A percentile compares a stretch with the other conserved stretches of the same genome.
These are phyloP conservation scores for Diacronema lutheri DNA, from an alignment of 78 protist genomes.

Conservation along the genomic window DNA sequence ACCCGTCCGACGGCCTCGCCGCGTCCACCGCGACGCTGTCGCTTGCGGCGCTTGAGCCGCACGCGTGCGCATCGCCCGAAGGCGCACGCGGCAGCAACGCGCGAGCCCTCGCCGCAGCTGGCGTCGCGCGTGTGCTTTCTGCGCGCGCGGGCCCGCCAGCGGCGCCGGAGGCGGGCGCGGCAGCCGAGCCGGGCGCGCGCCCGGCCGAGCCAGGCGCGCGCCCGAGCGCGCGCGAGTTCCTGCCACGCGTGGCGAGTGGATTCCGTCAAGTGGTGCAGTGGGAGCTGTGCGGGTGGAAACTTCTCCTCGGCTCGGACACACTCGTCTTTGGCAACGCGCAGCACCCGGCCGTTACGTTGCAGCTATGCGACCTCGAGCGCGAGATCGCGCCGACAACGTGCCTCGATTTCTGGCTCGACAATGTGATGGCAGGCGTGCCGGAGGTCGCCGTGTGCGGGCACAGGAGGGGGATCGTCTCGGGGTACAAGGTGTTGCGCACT, in stretches of 20 bases:
- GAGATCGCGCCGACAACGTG: neutral
- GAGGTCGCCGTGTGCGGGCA: slow-evolving; percentile 29
- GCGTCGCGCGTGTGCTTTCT: too few relatives aligned
- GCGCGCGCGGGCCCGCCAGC: too few relatives aligned
- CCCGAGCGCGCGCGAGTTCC: neutral
- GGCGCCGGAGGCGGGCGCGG: neutral
- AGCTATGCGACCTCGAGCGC: neutral
- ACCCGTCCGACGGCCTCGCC: too few relatives aligned
- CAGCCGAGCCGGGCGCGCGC: neutral
- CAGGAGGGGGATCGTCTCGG: slow-evolving; percentile 1
- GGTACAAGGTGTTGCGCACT: slow-evolving; percentile 9
- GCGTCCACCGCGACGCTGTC: too few relatives aligned
- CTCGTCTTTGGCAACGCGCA: neutral
- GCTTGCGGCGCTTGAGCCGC: too few relatives aligned
- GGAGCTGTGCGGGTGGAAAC: neutral
- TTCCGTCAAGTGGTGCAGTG: neutral
- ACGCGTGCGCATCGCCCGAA: too few relatives aligned
- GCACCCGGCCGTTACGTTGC: slow-evolving; percentile 17
- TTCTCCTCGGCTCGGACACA: slow-evolving; percentile 12
- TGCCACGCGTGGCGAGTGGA: neutral
- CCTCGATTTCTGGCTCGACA: slow-evolving; percentile 51
- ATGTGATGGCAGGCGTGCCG: slow-evolving; percentile 25
- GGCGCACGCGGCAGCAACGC: too few relatives aligned
- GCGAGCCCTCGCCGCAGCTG: too few relatives aligned
- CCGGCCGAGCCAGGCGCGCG: neutral